Percentiles rank a stretch among this genome's conserved stretches.
Conservation (phyloP, 768 basidiomycete genomes). For the Mycena belliarum region DNA sequence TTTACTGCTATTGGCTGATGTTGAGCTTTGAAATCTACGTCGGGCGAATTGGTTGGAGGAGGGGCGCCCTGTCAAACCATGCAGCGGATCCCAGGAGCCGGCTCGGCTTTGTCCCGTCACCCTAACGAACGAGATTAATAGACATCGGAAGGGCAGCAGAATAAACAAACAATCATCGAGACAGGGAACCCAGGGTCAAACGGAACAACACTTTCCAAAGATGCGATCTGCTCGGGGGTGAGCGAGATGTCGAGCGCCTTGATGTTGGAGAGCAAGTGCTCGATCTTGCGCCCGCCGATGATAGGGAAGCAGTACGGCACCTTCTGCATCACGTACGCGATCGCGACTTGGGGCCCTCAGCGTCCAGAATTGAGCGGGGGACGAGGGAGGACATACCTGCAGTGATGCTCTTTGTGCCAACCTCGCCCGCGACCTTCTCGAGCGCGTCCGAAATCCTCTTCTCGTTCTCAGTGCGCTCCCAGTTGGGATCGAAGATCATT, state of each 20-base stretch:
- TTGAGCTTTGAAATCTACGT: background rate
- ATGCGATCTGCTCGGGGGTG: constrained; percentile 37
- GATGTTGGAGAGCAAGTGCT: constrained; percentile 43
- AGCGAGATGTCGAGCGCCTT: constrained; percentile 44
- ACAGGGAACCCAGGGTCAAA: constrained; percentile 15
- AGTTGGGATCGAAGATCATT: constrained; percentile 15
- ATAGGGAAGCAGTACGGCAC: constrained; percentile 28
- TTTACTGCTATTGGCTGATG: too few species aligned
- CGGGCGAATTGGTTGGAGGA: constrained; percentile 25
- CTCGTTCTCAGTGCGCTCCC: constrained; percentile 21
- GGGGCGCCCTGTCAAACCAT: background rate
- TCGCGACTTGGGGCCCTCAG: constrained; percentile 31
- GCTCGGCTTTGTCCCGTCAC: background rate
- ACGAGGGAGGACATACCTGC: constrained; percentile 25
- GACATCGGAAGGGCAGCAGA: background rate
- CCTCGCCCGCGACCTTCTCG: constrained; percentile 38
- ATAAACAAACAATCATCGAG: background rate
- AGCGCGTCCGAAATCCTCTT: constrained; percentile 33
- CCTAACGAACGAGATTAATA: too few species aligned
- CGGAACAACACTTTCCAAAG: constrained; percentile 32
- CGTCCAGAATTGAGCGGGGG: background rate
- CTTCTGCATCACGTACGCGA: constrained; percentile 48
- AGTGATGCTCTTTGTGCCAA: constrained; percentile 36
- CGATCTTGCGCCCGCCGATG: constrained; percentile 44
- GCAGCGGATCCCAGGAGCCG: background rate